These are phyloP conservation scores for Omphalea diandra DNA, from an alignment of 441 rosid genomes.

Conservation along the genomic window DNA sequence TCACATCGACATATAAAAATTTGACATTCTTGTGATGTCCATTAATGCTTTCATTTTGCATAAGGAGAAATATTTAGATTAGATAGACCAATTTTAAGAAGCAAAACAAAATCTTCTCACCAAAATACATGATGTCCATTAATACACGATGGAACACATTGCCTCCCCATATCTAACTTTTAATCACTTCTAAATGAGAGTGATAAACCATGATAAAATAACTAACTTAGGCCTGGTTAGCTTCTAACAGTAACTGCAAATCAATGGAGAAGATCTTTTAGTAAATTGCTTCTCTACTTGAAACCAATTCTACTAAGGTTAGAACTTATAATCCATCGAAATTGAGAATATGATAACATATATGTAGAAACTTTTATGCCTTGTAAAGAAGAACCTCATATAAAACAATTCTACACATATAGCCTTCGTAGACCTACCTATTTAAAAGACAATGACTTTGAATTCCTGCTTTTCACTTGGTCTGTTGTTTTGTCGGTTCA, in stretches of 20 bases:
- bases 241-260: background rate
- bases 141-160: background rate
- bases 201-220: background rate
- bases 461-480: no score
- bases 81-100: conserved; percentile 4
- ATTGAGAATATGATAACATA: background rate
- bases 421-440: no score
- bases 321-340: background rate
- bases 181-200: background rate
- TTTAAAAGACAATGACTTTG: no score
- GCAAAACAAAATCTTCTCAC: background rate
- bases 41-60: conserved; percentile 77
- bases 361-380: background rate
- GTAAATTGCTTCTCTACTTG: background rate
- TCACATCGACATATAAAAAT: conserved; percentile 88
- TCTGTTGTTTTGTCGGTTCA: no score
- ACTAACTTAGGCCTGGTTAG: background rate
- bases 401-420: no score
- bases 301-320: background rate
- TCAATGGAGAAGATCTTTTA: background rate
- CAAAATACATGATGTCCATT: no score
- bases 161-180: background rate
- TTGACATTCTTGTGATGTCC: conserved; percentile 84
- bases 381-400: background rate
- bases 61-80: background rate